These are phyloP conservation scores for Zygosaccharomyces pseudobailii DNA, from an alignment of 1,139 yeast genomes.

Conservation along the genomic window DNA sequence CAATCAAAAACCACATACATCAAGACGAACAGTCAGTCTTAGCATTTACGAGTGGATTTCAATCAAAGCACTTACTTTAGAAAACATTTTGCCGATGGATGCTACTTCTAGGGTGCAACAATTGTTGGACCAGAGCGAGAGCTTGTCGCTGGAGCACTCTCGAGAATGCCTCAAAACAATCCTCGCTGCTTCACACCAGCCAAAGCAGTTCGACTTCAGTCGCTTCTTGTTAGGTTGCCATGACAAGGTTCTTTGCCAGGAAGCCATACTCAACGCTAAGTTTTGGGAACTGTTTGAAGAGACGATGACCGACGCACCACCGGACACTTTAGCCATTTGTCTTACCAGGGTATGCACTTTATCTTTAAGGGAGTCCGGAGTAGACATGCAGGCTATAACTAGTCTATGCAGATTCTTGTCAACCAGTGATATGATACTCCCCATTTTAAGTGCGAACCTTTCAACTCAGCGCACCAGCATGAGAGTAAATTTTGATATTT, in stretches of 20 bases:
- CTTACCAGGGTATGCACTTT: conserved; percentile 7
- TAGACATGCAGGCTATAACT: conserved; percentile 2
- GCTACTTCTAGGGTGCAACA: conserved; percentile 2
- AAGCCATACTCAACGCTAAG: conserved; percentile 6
- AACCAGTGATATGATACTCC: conserved; percentile 12
- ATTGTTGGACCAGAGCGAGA: conserved; percentile 3
- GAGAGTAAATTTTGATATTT: conserved; percentile 7
- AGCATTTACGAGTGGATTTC: neutral
- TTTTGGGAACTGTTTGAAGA: conserved; percentile 13
- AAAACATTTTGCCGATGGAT: neutral
- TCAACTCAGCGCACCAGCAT: conserved; percentile 2
- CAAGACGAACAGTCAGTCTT: neutral
- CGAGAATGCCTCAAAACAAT: conserved; percentile 4
- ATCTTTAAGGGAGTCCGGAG: conserved; percentile 1
- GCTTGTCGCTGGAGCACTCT: conserved; percentile 6
- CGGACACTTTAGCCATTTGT: conserved; percentile 5
- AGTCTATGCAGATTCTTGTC: conserved; percentile 7
- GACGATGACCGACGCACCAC: conserved; percentile 8
- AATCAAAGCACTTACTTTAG: neutral
- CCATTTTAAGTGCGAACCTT: conserved; percentile 13
- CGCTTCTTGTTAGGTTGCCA: conserved; percentile 15
- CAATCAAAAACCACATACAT: no score
- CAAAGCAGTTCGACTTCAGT: conserved; percentile 4
- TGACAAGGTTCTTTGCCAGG: conserved; percentile 9
- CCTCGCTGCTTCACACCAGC: neutral